Base-by-base conservation (phyloP, 805 yeast species). In the Cyberlindnera nakhonratchasimensis region DNA sequence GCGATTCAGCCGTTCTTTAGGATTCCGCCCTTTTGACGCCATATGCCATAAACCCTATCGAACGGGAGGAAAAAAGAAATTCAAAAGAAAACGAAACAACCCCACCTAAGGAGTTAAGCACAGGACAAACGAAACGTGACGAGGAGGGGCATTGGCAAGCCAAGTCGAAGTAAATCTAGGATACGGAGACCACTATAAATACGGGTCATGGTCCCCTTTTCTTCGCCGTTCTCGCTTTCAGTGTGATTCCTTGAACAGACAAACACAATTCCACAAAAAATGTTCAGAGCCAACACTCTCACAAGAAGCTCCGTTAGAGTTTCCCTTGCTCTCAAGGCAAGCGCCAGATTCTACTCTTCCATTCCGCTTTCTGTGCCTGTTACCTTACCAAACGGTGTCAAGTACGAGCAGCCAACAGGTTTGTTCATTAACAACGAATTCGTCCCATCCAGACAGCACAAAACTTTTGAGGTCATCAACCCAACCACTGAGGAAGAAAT, bases 331-430 rank as follows among this genome's bases (percentile, higher is more conserved):
- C 44, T 54, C 21, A 54, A 34, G 41, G 50, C 48, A 21, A 11
- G 28, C 3, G 19, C 51, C n/a, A 54, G 69, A 47, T 51, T 50
- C 37, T 65, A 63, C 50, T 63, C 69, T 8, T 54, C 54, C 20
- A 57, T 67, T 51, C 69, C 77, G 48, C 55, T 71, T 48, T 48
- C 70, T 24, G 75, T 71, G 11, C 72, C 73, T 22, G 58, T 81
- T 49, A 75, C 74, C 35, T 69, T 85, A 53, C 96, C 95, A 50
- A 84, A 83, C 56, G 96, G 96, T 32, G 66, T 70, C 38, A 65
- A 70, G 28, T 85, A 82, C 62, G 80, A 79, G 40, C 93, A 86
- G 72, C 90, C 95, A 51, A 77, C 86, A 14, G 95, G 95, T 51
- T 69, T 84, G 55, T 86, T 83, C 71, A 86, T 86, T 64, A 80